Conservation (phyloP, 1,284 basidiomycete genomes). For the Trametes pubescens region DNA sequence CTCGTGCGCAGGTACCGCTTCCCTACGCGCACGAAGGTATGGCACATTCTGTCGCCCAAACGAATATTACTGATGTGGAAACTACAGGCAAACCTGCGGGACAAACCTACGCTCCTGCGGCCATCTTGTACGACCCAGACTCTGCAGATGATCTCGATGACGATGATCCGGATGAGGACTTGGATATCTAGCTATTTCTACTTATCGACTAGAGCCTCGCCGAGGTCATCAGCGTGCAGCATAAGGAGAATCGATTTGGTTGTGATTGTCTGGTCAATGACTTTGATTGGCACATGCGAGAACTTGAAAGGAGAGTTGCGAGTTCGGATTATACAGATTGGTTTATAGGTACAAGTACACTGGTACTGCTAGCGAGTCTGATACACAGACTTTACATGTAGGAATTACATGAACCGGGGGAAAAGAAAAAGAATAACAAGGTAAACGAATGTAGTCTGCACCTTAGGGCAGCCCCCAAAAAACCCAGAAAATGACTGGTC, state of each 20-base stretch:
- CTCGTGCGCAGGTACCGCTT: conserved; percentile 81
- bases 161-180: conserved; percentile 89
- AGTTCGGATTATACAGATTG: no score
- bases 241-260: no score
- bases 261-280: no score
- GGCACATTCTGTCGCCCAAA: background rate
- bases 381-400: background rate
- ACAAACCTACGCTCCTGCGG: conserved; percentile 37
- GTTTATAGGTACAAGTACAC: background rate
- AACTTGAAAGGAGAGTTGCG: no score
- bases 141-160: conserved; percentile 90
- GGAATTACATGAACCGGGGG: background rate
- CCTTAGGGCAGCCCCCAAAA: background rate
- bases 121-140: conserved; percentile 82
- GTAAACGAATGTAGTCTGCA: background rate
- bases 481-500: background rate
- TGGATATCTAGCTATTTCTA: conserved; percentile 66
- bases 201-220: no score
- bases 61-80: background rate
- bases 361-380: background rate
- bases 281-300: no score
- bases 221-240: no score
- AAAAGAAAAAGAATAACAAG: background rate
- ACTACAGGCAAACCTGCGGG: conserved; percentile 38
- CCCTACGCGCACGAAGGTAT: conserved; percentile 88